Base-by-base conservation (phyloP, 192 early-diverging fungal genomes). In the Coemansia sp. region DNA sequence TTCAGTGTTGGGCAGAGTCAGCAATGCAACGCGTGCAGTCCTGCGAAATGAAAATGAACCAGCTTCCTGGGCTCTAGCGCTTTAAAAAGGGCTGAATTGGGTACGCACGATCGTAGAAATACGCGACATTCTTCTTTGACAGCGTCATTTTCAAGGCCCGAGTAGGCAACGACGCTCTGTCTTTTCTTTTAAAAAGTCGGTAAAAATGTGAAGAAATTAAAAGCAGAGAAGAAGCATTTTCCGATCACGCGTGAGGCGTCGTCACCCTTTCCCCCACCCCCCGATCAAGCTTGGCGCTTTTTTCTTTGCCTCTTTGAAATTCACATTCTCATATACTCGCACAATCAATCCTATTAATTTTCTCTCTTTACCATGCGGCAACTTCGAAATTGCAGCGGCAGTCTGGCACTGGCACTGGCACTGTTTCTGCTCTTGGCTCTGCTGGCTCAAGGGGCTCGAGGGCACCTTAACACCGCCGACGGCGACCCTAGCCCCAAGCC, bases 71-170 rank as follows among this genome's bases (percentile, higher is more conserved):
- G 47, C 20, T 25, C 36, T 59, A 6, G 25, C 31, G 35, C 31
- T 26, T n/a, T n/a, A n/a, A n/a, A 4, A n/a, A 55, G 31, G 4
- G 25, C 28, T 62, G 14, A 39, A 62, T 21, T 33, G 45, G 31
- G 47, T 60, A 81, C 78, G 42, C 72, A 81, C 78, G 78, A 34
- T 81, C 78, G 59, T 81, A 81, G 66, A 81, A 81, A 61, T 81
- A 81, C 26, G 78, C 78, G 52, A 81, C 78, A 66, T 72, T 81
- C 61, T 75, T 81, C 66, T 72, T 75, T 47, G 64, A 62, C 55
- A 61, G 61, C 33, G 69, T 13, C 69, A 72, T 72, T 13, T 60
- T 45, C 52, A 55, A 16, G 52, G 52, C 58, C 33, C 18, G 18
- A 36, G 35, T 31, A 33, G 58, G 35, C 58, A 18, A 12, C 58